A percentile compares a stretch with the other conserved stretches of the same genome.
Conservation (phyloP, 106 monocot genomes). For the Chionographis japonica region DNA sequence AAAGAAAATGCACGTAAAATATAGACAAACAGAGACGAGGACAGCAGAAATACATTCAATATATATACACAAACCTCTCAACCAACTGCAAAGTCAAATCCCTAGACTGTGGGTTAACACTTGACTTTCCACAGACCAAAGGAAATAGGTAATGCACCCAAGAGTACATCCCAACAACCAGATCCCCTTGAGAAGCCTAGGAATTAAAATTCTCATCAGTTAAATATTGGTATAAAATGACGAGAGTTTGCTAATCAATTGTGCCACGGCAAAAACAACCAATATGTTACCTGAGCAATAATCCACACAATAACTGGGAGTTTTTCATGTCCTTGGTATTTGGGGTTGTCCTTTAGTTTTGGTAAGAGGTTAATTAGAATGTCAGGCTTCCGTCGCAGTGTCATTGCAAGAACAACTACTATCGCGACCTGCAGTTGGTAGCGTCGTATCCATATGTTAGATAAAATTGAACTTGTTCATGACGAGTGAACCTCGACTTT, state of each 20-base stretch:
- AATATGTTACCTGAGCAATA: conserved; percentile 65
- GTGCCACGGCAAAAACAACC: neutral
- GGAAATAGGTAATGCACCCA: conserved; percentile 58
- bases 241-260: neutral
- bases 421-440: conserved; percentile 69
- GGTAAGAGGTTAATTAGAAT: conserved; percentile 58
- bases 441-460: too few species aligned
- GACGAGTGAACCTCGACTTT: too few species aligned
- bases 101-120: conserved; percentile 46
- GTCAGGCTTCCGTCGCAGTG: conserved; percentile 82
- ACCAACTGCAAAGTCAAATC: conserved; percentile 50
- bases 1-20: neutral
- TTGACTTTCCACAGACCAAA: conserved; percentile 35
- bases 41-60: neutral
- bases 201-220: neutral
- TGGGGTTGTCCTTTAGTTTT: conserved; percentile 64
- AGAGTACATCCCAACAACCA: conserved; percentile 39
- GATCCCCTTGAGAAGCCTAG: conserved; percentile 77
- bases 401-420: conserved; percentile 81
- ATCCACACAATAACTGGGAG: conserved; percentile 78
- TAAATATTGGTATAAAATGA: neutral
- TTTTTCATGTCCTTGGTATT: conserved; percentile 85
- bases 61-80: conserved; percentile 47
- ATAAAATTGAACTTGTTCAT: neutral
- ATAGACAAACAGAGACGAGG: neutral